Evolutionary conservation across 2,329 filamentous ascomycete genomes (phyloP).

Genomic region (Ophiostoma sp.): DNA sequence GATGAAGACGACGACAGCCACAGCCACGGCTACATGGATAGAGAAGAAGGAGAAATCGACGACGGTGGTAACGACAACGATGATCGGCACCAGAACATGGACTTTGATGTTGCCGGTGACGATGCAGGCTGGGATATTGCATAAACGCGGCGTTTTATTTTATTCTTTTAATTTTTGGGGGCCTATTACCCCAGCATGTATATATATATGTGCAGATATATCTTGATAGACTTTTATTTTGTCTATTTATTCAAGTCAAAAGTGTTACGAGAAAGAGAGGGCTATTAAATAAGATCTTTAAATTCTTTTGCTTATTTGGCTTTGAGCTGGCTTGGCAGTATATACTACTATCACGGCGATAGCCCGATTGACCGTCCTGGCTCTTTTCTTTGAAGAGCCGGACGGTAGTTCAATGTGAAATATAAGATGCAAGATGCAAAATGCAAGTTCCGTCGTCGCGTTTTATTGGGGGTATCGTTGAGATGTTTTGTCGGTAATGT

Average conservation of each 20-base stretch:
- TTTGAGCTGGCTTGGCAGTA: not conserved
- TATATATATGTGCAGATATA: too few species aligned
- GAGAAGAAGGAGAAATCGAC: conserved; percentile 6
- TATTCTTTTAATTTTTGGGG: not conserved
- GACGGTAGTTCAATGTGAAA: not conserved
- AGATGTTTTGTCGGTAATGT: conserved; percentile 32
- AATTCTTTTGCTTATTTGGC: not conserved
- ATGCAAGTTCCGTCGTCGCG: conserved; percentile 20
- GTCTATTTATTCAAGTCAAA: not conserved
- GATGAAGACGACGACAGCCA: not conserved
- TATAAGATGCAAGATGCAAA: not conserved
- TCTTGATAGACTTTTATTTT: not conserved
- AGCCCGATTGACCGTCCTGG: not conserved
- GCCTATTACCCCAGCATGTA: too few species aligned
- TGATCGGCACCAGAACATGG: conserved; percentile 39
- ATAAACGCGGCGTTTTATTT: not conserved
- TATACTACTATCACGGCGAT: not conserved
- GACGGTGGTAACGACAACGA: conserved; percentile 1
- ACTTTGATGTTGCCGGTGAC: conserved; percentile 51
- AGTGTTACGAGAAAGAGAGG: not conserved
- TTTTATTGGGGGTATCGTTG: conserved; percentile 36
- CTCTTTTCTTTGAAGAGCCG: not conserved
- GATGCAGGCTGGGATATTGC: conserved; percentile 41
- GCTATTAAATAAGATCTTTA: not conserved
- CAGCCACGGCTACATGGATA: not conserved